Evolutionary conservation across 345 rosid genomes (phyloP), one percentile per base, ranked within the genome.

Genomic region (Aquilaria malaccensis): DNA sequence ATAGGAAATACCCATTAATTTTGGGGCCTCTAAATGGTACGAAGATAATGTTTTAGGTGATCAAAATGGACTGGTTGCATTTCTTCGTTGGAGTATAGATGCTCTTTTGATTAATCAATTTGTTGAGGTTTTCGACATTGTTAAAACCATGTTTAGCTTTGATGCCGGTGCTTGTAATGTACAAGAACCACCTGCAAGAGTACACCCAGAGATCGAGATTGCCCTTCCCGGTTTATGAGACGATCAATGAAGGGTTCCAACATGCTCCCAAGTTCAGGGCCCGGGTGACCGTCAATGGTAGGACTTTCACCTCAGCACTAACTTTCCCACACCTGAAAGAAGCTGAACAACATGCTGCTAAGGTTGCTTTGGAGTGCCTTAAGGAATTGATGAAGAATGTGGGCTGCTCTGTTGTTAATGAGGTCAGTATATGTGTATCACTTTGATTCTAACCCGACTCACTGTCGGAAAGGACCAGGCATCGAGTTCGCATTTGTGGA

Each of bases 191-290:
- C 0, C n/a, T 65, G 33, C 22, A 22, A 22, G 22, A 22, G 22
- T 22, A 22, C 22, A 22, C 68, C 11, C 74, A 53, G 30, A 65
- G 29, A 51, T 7, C 33, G 4, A 31, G 55, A 33, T 6, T 71
- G 12, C 30, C 52, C 0, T 54, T 60, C 3, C 75, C 75, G 7
- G 63, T 60, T 13, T 71, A 71, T 11, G 54, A 29, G 2, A 71
- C 57, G 14, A 43, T 33, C 46, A 71, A 52, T 9, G 73, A 75
- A 71, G 76, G 73, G 50, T 67, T 60, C 22, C 60, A 33, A 2
- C 75, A 75, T 51, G 79, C 70, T 4, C 75, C 72, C 2, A 70
- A 30, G 67, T 67, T 75, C 43, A 64, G 54, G 58, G 60, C 72
- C 52, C 13, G 30, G 13, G 70, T 71, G 14, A 12, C 54, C 13